Evolutionary conservation across 2,329 filamentous ascomycete species (phyloP).

Genomic region (Ceratocystis smalleyi): DNA sequence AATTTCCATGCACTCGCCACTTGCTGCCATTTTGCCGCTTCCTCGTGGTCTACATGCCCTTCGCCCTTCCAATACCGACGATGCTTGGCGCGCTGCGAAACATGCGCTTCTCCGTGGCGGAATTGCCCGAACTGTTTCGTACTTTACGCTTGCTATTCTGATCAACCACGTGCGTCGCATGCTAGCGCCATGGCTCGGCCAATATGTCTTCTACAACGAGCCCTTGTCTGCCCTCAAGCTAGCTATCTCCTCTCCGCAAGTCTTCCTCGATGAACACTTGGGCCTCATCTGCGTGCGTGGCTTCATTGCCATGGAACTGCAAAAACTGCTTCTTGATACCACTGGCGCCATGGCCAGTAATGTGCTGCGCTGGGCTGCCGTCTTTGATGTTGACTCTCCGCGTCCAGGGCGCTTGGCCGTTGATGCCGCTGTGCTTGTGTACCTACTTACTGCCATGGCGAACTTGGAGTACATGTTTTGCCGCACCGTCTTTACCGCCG

Average conservation of each 20-base stretch:
- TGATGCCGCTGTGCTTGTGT: constrained; percentile 14
- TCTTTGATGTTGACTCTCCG: constrained; percentile 16
- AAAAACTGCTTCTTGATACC: constrained; percentile 17
- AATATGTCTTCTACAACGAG: constrained; percentile 21
- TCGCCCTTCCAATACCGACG: constrained; percentile 13
- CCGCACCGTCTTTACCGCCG: constrained; percentile 10
- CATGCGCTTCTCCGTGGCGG: constrained; percentile 21
- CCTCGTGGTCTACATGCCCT: constrained; percentile 8
- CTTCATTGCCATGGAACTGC: constrained; percentile 16
- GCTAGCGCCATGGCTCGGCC: constrained; percentile 22
- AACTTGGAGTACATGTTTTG: constrained; percentile 16
- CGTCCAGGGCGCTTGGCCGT: constrained; percentile 11
- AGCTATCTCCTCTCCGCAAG: constrained; percentile 25
- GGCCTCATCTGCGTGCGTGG: constrained; percentile 14
- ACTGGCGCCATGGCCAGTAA: constrained; percentile 13
- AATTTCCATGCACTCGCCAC: constrained; percentile 12
- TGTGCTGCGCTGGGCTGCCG: constrained; percentile 14
- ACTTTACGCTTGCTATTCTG: constrained; percentile 25
- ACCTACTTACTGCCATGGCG: constrained; percentile 14
- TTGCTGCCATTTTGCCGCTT: constrained; percentile 9
- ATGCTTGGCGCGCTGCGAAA: constrained; percentile 15
- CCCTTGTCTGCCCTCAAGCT: constrained; percentile 26
- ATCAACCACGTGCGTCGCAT: constrained; percentile 27
- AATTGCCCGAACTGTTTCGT: constrained; percentile 20
- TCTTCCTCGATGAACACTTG: constrained; percentile 23